phyloP scores from a whole-genome alignment of 495 filamentous ascomycete species.

The Xylaria nigripes region DNA sequence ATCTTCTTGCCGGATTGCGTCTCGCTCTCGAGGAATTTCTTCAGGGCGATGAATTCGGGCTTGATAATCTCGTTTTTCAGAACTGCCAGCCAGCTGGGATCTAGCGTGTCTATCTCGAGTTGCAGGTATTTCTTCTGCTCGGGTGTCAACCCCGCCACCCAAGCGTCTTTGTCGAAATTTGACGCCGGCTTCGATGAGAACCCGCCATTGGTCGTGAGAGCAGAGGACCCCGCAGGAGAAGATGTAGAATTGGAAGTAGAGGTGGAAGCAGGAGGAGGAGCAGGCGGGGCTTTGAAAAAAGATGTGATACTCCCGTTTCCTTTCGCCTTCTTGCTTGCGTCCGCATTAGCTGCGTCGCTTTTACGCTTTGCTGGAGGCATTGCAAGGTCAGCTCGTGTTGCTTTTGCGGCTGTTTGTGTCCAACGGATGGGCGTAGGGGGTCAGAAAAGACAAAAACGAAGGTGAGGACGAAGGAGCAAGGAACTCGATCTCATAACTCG shows the following conservation, averaged over 20 bases:
- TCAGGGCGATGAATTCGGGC: conserved; percentile 74
- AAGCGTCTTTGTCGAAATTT: conserved; percentile 81
- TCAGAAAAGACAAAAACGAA: too few relatives aligned
- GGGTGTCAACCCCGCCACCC: conserved; percentile 65
- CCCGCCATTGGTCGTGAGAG: conserved; percentile 9
- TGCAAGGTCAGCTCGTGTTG: neutral
- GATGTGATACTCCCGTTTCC: conserved; percentile 45
- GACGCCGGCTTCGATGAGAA: conserved; percentile 17
- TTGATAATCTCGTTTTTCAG: conserved; percentile 75
- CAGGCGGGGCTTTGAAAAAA: conserved; percentile 46
- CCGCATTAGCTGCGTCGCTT: conserved; percentile 38
- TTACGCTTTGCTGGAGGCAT: conserved; percentile 62
- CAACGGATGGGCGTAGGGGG: neutral
- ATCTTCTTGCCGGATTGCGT: conserved; percentile 60
- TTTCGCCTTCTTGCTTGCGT: conserved; percentile 65
- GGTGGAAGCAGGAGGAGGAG: conserved; percentile 19
- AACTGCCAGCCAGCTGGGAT: conserved; percentile 82
- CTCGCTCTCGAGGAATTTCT: conserved; percentile 78
- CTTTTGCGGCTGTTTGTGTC: neutral
- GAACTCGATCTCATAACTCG: neutral
- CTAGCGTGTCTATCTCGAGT: conserved; percentile 83
- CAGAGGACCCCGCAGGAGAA: conserved; percentile 12
- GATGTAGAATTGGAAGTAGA: neutral
- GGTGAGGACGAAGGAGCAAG: neutral
- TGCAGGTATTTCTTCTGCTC: conserved; percentile 78